phyloP scores from a whole-genome alignment of 75 land plant species.

The Cunninghamia lanceolata region DNA sequence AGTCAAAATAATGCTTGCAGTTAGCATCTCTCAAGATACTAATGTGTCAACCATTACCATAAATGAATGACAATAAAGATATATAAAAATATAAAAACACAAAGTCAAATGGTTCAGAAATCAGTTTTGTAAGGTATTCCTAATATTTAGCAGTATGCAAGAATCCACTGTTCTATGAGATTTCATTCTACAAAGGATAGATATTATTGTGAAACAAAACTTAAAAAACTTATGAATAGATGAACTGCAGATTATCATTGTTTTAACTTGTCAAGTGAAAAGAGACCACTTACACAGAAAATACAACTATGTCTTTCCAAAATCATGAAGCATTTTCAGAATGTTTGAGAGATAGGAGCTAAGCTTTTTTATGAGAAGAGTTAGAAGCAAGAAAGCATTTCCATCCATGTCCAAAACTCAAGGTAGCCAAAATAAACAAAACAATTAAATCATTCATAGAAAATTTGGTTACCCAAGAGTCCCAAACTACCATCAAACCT shows the following conservation, averaged over 20 bases:
- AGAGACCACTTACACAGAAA: neutral
- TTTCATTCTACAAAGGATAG: neutral
- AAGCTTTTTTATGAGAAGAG: neutral
- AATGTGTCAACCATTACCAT: neutral
- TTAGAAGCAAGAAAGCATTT: neutral
- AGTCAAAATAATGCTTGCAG: conserved; percentile 13
- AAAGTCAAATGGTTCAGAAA: neutral
- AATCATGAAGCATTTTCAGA: neutral
- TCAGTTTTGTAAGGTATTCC: neutral
- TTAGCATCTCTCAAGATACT: neutral
- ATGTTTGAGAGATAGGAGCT: neutral
- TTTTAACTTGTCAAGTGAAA: neutral
- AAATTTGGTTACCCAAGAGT: too few species aligned
- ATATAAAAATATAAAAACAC: neutral
- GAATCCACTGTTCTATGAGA: neutral
- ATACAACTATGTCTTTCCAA: neutral
- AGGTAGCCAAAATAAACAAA: neutral
- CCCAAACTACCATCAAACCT: too few species aligned
- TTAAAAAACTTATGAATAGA: neutral
- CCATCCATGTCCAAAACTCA: neutral
- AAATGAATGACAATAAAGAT: neutral
- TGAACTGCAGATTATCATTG: neutral
- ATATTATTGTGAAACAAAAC: too few species aligned
- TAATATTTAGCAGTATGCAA: too few species aligned
- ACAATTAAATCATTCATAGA: too few species aligned